These are phyloP conservation scores for Rhododendron vialii DNA, from an alignment of 148 eudicot species.

Conservation along the genomic window DNA sequence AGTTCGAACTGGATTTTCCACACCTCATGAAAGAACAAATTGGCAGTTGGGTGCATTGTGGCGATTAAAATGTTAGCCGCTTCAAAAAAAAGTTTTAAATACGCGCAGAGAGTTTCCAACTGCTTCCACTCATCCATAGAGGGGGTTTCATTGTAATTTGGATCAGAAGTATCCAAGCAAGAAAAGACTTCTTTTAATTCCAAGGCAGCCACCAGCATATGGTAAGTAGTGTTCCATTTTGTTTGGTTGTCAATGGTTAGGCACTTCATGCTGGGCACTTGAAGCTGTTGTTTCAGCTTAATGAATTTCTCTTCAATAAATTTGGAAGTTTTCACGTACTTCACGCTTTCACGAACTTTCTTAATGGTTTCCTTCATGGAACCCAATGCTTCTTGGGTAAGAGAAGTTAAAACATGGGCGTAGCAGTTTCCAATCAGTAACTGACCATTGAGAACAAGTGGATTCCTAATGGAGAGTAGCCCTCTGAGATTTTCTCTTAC, in stretches of 20 bases:
- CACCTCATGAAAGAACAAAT: conserved; percentile 53
- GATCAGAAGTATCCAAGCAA: conserved; percentile 58
- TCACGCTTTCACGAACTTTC: conserved; percentile 72
- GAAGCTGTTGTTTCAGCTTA: conserved; percentile 51
- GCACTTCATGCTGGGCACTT: conserved; percentile 49
- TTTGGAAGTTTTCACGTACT: conserved; percentile 57
- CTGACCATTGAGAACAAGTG: conserved; percentile 55
- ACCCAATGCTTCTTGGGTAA: conserved; percentile 55
- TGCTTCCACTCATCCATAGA: conserved; percentile 69
- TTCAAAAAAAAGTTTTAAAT: conserved; percentile 52
- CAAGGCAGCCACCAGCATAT: conserved; percentile 70
- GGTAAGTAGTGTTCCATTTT: conserved; percentile 80
- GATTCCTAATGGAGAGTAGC: conserved; percentile 48
- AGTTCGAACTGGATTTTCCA: conserved; percentile 58
- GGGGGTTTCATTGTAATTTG: conserved; percentile 32
- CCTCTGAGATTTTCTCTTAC: conserved; percentile 55
- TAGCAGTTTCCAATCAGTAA: conserved; percentile 61
- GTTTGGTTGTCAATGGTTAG: conserved; percentile 53
- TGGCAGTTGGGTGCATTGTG: conserved; percentile 47
- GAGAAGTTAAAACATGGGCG: conserved; percentile 51
- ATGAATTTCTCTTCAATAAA: conserved; percentile 39
- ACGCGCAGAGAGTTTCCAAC: conserved; percentile 56
- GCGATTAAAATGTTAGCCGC: conserved; percentile 46
- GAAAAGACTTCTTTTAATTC: conserved; percentile 67
- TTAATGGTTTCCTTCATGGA: conserved; percentile 32